Percentiles rank a stretch among this genome's conserved stretches.
Evolutionary conservation across 1,284 basidiomycete genomes (phyloP).

Genomic region (Pseudozyma thailandica): DNA sequence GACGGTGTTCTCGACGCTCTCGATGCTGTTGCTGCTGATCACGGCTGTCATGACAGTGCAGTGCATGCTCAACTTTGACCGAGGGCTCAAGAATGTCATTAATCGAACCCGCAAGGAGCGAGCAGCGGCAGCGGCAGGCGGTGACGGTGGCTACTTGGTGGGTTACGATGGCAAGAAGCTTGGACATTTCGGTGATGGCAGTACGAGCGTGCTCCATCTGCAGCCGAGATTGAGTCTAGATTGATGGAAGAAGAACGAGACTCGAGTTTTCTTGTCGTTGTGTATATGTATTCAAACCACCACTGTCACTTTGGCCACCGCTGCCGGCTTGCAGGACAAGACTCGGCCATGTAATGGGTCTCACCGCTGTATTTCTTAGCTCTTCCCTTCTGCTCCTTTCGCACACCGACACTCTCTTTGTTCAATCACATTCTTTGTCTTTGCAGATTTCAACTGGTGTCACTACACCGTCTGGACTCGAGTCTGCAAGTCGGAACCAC

Average conservation of each 20-base stretch:
- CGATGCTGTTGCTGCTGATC: constrained; percentile 52
- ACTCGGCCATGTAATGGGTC: neutral
- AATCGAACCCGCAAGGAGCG: constrained; percentile 35
- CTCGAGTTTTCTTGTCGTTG: neutral
- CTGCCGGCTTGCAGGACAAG: neutral
- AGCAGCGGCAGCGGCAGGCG: constrained; percentile 17
- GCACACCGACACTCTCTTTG: neutral
- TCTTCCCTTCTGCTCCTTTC: neutral
- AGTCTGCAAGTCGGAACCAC: too few species aligned
- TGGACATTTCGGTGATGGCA: constrained; percentile 41
- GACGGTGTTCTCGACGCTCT: constrained; percentile 59
- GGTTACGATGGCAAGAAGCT: constrained; percentile 51
- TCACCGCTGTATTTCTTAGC: neutral
- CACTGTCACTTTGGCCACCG: too few species aligned
- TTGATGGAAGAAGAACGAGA: too few species aligned
- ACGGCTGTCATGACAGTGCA: constrained; percentile 52
- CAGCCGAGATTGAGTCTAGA: constrained; percentile 50
- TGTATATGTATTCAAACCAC: constrained; percentile 5
- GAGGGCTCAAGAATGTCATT: constrained; percentile 56
- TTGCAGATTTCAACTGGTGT: neutral
- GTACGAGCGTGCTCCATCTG: constrained; percentile 50
- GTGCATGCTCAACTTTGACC: constrained; percentile 60
- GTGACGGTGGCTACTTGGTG: constrained; percentile 31
- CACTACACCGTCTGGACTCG: too few species aligned
- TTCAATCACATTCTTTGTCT: neutral